Evolutionary conservation across 73 alveolate genomes (phyloP), one percentile per base, ranked within the genome.

Genomic region (Urostyla sp.): DNA sequence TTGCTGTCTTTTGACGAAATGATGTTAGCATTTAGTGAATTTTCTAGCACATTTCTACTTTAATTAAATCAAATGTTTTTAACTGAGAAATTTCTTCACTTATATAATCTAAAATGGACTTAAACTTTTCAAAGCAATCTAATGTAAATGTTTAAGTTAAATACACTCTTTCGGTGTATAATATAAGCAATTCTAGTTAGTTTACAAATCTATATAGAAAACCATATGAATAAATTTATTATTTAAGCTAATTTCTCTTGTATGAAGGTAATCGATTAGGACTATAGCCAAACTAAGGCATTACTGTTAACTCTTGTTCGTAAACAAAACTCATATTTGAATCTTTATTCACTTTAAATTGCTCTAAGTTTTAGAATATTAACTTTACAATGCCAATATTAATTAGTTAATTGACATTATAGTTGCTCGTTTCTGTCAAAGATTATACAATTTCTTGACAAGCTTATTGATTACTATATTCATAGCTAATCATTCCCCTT

Each of bases 121-220:
- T 63, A 40, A 63, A 63, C 35, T 63, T 63, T 21, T 63, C 79
- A 1, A 63, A 31, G 2, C 21, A 8, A 8, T 63, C 79, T 11
- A 21, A 24, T 2, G 79, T 63, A 40, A 63, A 63, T 10, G 61
- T 60, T 38, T 43, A 37, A 3, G 44, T 63, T 34, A 43, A 50
- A 13, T 63, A 24, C 16, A 44, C 7, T 46, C 44, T 38, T 8
- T 13, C 50, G 30, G 44, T 36, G 50, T 21, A 63, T 21, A 43
- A 43, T 60, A 63, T 6, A 23, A 63, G 44, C 26, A 38, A 30
- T 24, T 63, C 79, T 15, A 63, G 60, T 4, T 43, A 20, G 57
- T 27, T 1, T 2, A 63, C 10, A 21, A 43, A 43, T 34, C 44
- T 63, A 37, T 43, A 63, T 0, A 63, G 43, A 21, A 10, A 63